Evolutionary conservation across 225 moss, liverwort and hornwort species (phyloP), one percentile per base, ranked within the genome.

Genomic region (Polytrichum formosum): DNA sequence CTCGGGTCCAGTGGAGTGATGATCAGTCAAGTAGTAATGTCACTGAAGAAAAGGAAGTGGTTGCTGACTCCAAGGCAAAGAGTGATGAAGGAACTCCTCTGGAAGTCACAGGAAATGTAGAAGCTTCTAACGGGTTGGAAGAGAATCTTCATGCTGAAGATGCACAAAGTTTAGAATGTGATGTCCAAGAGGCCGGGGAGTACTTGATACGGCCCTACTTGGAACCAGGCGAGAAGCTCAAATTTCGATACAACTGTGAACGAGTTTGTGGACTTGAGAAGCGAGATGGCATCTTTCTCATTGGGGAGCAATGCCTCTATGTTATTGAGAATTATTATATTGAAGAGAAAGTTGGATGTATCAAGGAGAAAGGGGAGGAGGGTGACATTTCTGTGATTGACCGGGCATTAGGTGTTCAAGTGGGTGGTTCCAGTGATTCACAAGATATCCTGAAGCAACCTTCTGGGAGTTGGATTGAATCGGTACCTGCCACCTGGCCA

Each of bases 241-340:
- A 87, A 65, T 98, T 87, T 66, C 94, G 91, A 23, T 98, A 98
- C 79, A 98, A 98, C 54, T 98, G 98, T 81, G 92, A 98, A 81
- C 90, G 94, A 67, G 98, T 98, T 19, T 82, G 92, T 59, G 98
- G 92, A 31, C 91, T 98, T 61, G 98, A 94, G 75, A 98, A 98
- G 76, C 92, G 94, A 55, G 98, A 92, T 76, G 94, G 94, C 26
- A 90, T 98, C 73, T 98, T 98, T 81, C 90, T 98, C 72, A 92
- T 98, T 75, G 98, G 98, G 27, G 98, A 98, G 75, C 91, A 88
- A 25, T 94, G 88, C 66, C 83, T 98, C 8, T 98, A 98, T 80
- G 91, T 94, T 27, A 94, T 98, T 66, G 94, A 98, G 63, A 90
- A 94, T 69, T 98, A 91, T 75, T 91, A 78, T 64, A 90, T 98